Conservation (phyloP, 2,329 filamentous ascomycete species). For the Cucurbitaria berberidis region DNA sequence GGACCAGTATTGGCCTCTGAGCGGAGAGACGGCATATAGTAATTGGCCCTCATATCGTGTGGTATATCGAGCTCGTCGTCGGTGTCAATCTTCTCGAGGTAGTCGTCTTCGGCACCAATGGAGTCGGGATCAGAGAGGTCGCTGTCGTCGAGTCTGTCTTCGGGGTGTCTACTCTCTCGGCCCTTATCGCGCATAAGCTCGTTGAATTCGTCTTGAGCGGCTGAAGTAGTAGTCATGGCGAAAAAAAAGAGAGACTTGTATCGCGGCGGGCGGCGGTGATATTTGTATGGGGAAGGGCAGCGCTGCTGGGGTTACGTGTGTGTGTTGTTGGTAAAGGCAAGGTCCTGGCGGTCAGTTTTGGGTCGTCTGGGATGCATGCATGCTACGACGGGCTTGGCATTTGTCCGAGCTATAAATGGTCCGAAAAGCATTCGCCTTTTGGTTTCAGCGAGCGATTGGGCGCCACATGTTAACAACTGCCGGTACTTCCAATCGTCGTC, state of each 20-base stretch:
- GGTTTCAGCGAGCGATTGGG: conserved; percentile 12
- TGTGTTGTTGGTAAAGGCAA: conserved; percentile 12
- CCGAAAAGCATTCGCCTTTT: conserved; percentile 1
- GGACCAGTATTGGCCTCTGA: conserved; percentile 77
- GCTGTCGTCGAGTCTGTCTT: conserved; percentile 63
- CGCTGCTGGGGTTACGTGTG: conserved; percentile 4
- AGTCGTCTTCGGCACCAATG: conserved; percentile 55
- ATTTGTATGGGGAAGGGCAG: conserved; percentile 31
- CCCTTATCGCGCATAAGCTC: conserved; percentile 57
- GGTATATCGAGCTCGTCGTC: conserved; percentile 54
- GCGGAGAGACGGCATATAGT: conserved; percentile 65
- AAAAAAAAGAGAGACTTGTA: conserved; percentile 20
- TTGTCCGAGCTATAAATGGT: conserved; percentile 16
- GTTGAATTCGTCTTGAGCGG: conserved; percentile 60
- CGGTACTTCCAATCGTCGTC: conserved; percentile 6
- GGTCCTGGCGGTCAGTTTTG: conserved; percentile 8
- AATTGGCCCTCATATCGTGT: conserved; percentile 63
- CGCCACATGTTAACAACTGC: neutral
- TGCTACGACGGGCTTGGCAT: conserved; percentile 15
- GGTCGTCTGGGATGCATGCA: neutral
- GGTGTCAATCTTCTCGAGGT: conserved; percentile 66
- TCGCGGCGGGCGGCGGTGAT: conserved; percentile 18
- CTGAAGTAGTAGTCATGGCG: conserved; percentile 51
- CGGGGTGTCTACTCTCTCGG: conserved; percentile 52
- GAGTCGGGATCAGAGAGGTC: conserved; percentile 64